Conservation (phyloP, 768 basidiomycete genomes). For the Neoboletus subvelutipes region DNA sequence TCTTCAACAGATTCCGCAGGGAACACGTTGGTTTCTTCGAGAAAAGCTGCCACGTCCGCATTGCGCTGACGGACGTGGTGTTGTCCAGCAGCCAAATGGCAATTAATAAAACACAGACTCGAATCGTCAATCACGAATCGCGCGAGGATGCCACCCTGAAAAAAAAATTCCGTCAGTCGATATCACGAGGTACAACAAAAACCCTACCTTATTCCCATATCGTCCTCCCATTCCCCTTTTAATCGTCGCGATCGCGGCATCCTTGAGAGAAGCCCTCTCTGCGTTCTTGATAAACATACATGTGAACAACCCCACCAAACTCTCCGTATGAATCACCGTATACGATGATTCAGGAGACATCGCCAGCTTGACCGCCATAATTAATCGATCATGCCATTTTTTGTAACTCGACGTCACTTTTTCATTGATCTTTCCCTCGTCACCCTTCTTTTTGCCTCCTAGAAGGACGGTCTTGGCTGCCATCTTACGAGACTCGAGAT, state of each 20-base stretch:
- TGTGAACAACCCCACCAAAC: constrained; percentile 84
- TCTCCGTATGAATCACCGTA: constrained; percentile 80
- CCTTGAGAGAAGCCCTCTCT: constrained; percentile 58
- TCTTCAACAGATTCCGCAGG: constrained; percentile 48
- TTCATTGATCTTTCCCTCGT: constrained; percentile 57
- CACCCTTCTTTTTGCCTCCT: constrained; percentile 63
- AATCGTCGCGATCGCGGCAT: constrained; percentile 74
- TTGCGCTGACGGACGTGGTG: constrained; percentile 79
- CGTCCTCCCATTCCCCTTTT: constrained; percentile 92
- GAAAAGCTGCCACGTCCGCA: constrained; percentile 80
- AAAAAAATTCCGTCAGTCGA: background rate
- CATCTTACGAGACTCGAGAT: constrained; percentile 90
- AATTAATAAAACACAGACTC: constrained; percentile 93
- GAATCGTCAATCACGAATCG: constrained; percentile 90
- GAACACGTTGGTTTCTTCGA: constrained; percentile 80
- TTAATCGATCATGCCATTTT: constrained; percentile 82
- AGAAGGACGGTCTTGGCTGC: constrained; percentile 89
- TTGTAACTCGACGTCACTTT: constrained; percentile 87
- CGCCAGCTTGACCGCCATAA: constrained; percentile 65
- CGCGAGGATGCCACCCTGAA: constrained; percentile 85
- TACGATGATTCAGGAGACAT: constrained; percentile 79
- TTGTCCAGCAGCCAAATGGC: constrained; percentile 96
- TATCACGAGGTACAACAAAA: background rate
- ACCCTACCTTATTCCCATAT: constrained; percentile 90
- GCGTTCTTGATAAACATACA: constrained; percentile 70